Conservation (phyloP, 2,329 filamentous ascomycete species). For the Fusarium sterilihyphosum region DNA sequence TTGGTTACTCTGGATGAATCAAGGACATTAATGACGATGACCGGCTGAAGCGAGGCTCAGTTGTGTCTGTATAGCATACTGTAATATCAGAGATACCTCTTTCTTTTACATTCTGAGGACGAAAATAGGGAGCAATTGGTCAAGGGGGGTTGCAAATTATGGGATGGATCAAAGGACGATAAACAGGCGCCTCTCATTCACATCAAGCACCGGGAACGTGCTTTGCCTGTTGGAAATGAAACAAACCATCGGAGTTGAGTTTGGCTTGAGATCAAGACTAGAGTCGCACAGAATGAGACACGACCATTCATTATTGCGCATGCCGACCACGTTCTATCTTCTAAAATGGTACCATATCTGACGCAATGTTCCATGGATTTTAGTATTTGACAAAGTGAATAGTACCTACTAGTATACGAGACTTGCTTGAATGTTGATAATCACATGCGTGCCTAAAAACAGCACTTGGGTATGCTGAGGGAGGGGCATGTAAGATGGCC, state of each 20-base stretch:
- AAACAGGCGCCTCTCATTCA: conserved; percentile 19
- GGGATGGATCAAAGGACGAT: conserved; percentile 25
- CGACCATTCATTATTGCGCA: conserved; percentile 28
- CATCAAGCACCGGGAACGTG: conserved; percentile 15
- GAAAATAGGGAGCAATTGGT: conserved; percentile 38
- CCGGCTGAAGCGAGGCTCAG: conserved; percentile 35
- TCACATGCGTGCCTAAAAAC: conserved; percentile 27
- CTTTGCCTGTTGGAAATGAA: conserved; percentile 13
- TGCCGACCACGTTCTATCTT: conserved; percentile 19
- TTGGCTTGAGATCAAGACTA: conserved; percentile 5
- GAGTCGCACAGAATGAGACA: conserved; percentile 38
- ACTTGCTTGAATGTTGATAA: not conserved
- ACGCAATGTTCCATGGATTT: conserved; percentile 11
- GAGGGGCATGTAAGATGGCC: not conserved
- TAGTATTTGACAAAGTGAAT: not conserved
- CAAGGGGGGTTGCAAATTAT: conserved; percentile 26
- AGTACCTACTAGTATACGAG: not conserved
- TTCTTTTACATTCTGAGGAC: conserved; percentile 40
- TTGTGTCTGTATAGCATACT: conserved; percentile 48
- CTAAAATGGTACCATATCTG: conserved; percentile 18
- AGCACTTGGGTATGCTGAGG: not conserved
- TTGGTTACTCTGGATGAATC: not conserved
- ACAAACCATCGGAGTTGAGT: conserved; percentile 8
- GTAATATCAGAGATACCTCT: conserved; percentile 49
- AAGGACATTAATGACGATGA: conserved; percentile 22